Evolutionary conservation across 2,329 filamentous ascomycete genomes (phyloP).

Genomic region (Zymoseptoria crescenta): DNA sequence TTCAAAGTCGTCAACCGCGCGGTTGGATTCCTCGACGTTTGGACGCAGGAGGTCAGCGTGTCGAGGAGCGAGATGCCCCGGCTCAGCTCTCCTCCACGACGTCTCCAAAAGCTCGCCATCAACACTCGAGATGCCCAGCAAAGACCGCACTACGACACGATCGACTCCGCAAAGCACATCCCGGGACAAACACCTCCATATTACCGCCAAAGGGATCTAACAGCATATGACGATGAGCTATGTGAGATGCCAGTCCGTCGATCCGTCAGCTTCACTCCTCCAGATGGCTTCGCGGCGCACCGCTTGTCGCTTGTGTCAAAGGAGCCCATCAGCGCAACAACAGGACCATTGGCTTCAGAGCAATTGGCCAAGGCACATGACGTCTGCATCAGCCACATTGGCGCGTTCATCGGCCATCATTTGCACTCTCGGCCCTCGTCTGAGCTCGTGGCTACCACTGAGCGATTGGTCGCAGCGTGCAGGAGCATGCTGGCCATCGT

Average conservation of each 20-base stretch:
- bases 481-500: slow-evolving; percentile 71
- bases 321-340: slow-evolving; percentile 8
- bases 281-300: slow-evolving; percentile 20
- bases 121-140: slow-evolving; percentile 4
- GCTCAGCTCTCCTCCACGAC: slow-evolving; percentile 1
- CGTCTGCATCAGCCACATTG: slow-evolving; percentile 79
- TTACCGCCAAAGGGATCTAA: neutral
- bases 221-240: slow-evolving; percentile 4
- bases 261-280: slow-evolving; percentile 15
- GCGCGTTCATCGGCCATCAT: slow-evolving; percentile 88
- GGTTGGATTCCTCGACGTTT: slow-evolving; percentile 79
- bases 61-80: slow-evolving; percentile 1
- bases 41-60: slow-evolving; percentile 40
- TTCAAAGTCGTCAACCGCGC: slow-evolving; percentile 91
- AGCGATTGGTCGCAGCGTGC: slow-evolving; percentile 75
- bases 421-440: slow-evolving; percentile 84
- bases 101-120: slow-evolving; percentile 6
- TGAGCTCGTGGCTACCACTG: slow-evolving; percentile 73
- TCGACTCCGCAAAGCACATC: slow-evolving; percentile 19
- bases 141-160: slow-evolving; percentile 3
- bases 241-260: neutral
- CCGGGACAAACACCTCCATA: slow-evolving; percentile 2
- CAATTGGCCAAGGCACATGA: slow-evolving; percentile 75
- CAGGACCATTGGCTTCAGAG: slow-evolving; percentile 70
- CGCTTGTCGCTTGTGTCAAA: slow-evolving; percentile 23